A percentile compares a stretch with the other conserved stretches of the same genome.
Evolutionary conservation across 2,329 filamentous ascomycete genomes (phyloP).

Genomic region (Teratosphaeria gauchensis): DNA sequence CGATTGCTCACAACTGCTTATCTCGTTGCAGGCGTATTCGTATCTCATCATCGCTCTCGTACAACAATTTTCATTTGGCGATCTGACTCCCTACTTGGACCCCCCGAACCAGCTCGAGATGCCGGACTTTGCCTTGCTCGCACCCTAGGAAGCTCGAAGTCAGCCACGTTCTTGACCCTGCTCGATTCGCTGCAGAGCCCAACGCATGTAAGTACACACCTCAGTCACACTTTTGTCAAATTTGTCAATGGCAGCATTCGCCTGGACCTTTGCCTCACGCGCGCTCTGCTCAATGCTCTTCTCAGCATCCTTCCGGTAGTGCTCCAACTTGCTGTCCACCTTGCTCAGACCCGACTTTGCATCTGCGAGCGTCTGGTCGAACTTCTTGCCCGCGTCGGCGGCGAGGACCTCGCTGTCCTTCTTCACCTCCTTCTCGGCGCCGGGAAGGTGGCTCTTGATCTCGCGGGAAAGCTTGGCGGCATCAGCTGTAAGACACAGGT

Average conservation of each 20-base stretch:
- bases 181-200: not conserved
- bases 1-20: not conserved
- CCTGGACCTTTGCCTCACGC: slow-evolving; percentile 50
- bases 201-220: not conserved
- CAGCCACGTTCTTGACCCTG: not conserved
- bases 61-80: not conserved
- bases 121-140: not conserved
- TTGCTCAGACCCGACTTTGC: slow-evolving; percentile 10
- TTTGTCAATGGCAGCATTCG: slow-evolving; percentile 55
- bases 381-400: slow-evolving; percentile 39
- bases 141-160: not conserved
- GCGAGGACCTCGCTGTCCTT: slow-evolving; percentile 37
- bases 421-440: slow-evolving; percentile 26
- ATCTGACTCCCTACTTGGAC: not conserved
- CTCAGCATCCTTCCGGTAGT: slow-evolving; percentile 40
- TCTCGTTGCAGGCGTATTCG: not conserved
- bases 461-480: slow-evolving; percentile 58
- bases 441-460: slow-evolving; percentile 56
- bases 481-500: slow-evolving; percentile 51
- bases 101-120: slow-evolving; percentile 1
- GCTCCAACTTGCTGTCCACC: slow-evolving; percentile 13
- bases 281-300: slow-evolving; percentile 52
- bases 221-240: slow-evolving; percentile 66
- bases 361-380: slow-evolving; percentile 32
- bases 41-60: not conserved